Conservation (phyloP, 768 basidiomycete genomes). For the Podaxis mareebaensis region DNA sequence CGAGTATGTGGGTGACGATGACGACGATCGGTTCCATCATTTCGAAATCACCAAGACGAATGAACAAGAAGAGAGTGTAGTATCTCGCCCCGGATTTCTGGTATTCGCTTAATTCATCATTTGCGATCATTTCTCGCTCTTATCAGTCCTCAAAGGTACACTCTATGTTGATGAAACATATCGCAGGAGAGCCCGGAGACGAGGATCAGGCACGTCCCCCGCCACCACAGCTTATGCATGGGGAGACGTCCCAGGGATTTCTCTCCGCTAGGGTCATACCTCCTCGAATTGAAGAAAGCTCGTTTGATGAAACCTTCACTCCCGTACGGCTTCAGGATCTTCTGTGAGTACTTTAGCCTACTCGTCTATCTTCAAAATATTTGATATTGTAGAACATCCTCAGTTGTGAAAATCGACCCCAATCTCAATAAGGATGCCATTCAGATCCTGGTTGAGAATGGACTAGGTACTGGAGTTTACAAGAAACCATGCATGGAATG, state of each 20-base stretch:
- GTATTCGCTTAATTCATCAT: constrained; percentile 27
- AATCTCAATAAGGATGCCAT: neutral
- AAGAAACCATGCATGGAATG: neutral
- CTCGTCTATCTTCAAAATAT: neutral
- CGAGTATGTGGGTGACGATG: constrained; percentile 37
- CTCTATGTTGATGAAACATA: constrained; percentile 2
- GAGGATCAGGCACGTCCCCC: neutral
- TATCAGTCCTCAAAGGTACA: neutral
- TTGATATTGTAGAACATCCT: neutral
- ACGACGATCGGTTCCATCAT: constrained; percentile 50
- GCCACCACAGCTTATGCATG: constrained; percentile 2
- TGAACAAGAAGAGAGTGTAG: constrained; percentile 56
- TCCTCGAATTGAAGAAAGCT: neutral
- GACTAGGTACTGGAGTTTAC: neutral
- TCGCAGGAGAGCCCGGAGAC: neutral
- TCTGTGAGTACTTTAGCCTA: neutral
- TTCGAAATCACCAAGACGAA: constrained; percentile 56
- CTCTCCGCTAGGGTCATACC: neutral
- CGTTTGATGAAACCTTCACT: neutral
- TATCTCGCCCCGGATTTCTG: constrained; percentile 43
- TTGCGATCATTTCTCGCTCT: neutral
- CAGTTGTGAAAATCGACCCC: constrained; percentile 1
- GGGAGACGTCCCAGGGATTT: constrained; percentile 4
- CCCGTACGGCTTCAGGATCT: neutral
- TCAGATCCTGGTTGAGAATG: neutral